These are phyloP conservation scores for Diddensiella transvaalensis DNA, from an alignment of 805 yeast species.

Conservation along the genomic window DNA sequence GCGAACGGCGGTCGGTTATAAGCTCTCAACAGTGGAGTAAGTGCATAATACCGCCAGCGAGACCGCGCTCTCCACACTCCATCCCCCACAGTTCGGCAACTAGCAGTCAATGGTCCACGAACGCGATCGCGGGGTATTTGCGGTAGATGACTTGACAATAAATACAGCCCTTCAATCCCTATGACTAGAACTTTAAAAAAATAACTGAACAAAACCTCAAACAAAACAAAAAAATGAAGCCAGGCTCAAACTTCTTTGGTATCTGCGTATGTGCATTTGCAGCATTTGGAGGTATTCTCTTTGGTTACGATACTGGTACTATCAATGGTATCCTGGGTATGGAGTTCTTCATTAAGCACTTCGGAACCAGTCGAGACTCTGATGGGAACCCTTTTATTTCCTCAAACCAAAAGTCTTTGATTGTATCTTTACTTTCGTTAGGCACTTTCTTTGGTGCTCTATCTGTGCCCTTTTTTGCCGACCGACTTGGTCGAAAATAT, in stretches of 20 bases:
- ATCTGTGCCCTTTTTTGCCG: conserved; percentile 58
- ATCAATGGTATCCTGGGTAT: conserved; percentile 76
- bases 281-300: conserved; percentile 86
- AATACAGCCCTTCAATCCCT: too few relatives aligned
- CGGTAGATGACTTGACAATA: neutral
- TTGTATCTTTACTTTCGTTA: conserved; percentile 66
- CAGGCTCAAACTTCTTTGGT: neutral
- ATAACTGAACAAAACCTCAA: neutral
- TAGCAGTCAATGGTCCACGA: neutral
- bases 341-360: conserved; percentile 56
- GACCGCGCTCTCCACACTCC: too few relatives aligned
- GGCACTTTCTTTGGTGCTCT: conserved; percentile 44
- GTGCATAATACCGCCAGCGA: neutral
- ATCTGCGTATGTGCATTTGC: conserved; percentile 43
- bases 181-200: neutral
- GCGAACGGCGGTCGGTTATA: neutral
- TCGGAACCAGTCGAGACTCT: conserved; percentile 45
- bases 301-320: conserved; percentile 87
- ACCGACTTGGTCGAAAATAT: conserved; percentile 57
- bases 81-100: conserved; percentile 1
- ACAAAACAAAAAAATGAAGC: neutral
- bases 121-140: conserved; percentile 1
- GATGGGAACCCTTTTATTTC: conserved; percentile 40
- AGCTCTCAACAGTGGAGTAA: neutral
- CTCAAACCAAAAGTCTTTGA: conserved; percentile 58